phyloP scores from a whole-genome alignment of 768 basidiomycete species.

The Lactifluus pinguis region DNA sequence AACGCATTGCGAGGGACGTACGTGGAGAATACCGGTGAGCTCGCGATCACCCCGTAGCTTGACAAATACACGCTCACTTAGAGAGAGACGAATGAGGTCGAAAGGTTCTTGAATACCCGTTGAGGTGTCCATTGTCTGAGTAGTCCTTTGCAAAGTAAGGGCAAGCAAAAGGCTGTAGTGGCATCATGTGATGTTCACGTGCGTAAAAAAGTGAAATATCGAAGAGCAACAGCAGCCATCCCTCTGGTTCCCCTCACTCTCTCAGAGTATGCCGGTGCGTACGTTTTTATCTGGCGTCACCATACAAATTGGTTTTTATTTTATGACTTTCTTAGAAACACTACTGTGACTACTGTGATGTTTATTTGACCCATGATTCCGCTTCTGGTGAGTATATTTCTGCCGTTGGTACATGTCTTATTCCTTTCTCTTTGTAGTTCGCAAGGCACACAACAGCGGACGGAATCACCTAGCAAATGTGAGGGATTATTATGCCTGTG shows the following conservation, averaged over 20 bases:
- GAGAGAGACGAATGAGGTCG: slow-evolving; percentile 90
- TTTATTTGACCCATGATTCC: slow-evolving; percentile 90
- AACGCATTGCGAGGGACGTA: slow-evolving; percentile 32
- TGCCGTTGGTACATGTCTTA: background rate
- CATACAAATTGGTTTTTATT: slow-evolving; percentile 5
- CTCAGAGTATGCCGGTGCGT: slow-evolving; percentile 54
- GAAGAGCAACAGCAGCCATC: no score
- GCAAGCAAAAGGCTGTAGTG: background rate
- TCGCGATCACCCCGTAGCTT: slow-evolving; percentile 94
- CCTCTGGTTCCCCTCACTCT: background rate
- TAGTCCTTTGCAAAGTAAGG: background rate
- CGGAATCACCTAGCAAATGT: slow-evolving; percentile 96
- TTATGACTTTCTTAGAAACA: slow-evolving; percentile 53
- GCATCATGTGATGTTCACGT: slow-evolving; percentile 9
- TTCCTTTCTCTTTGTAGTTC: slow-evolving; percentile 42
- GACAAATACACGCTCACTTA: slow-evolving; percentile 96
- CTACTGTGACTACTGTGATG: slow-evolving; percentile 91
- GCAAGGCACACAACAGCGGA: slow-evolving; percentile 97
- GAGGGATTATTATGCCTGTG: slow-evolving; percentile 93
- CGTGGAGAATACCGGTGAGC: slow-evolving; percentile 86
- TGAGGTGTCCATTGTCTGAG: slow-evolving; percentile 51
- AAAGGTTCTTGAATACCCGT: slow-evolving; percentile 90
- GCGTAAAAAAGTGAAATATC: background rate
- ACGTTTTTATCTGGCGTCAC: background rate
- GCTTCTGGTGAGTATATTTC: slow-evolving; percentile 56